Evolutionary conservation across 768 basidiomycete genomes (phyloP).

Genomic region (Boletus rubescentipes): DNA sequence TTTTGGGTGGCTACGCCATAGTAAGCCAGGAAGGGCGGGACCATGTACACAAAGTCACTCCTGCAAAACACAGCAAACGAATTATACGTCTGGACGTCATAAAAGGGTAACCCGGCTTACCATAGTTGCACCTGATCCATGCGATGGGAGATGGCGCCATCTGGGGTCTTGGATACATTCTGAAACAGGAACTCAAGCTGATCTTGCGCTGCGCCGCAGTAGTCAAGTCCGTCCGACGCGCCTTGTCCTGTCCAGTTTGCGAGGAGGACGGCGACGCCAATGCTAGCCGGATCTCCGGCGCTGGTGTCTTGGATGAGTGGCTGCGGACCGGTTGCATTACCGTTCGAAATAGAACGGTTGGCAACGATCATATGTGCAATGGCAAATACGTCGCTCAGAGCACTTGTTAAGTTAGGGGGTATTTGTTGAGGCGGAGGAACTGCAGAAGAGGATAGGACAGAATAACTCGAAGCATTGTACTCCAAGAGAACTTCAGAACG

Average conservation of each 20-base stretch:
- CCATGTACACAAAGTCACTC: constrained; percentile 84
- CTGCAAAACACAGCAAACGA: constrained; percentile 33
- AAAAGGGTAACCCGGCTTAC: constrained; percentile 32
- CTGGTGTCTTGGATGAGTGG: constrained; percentile 59
- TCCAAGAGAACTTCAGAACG: constrained; percentile 52
- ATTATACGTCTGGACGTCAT: background rate
- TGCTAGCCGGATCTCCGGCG: constrained; percentile 75
- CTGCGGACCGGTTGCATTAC: constrained; percentile 48
- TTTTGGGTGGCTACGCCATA: constrained; percentile 68
- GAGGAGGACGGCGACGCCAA: constrained; percentile 68
- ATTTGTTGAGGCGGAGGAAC: constrained; percentile 29
- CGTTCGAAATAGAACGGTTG: constrained; percentile 44
- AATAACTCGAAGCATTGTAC: constrained; percentile 42
- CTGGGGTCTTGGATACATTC: constrained; percentile 56
- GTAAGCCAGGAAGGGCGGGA: constrained; percentile 84
- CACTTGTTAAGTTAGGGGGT: constrained; percentile 21
- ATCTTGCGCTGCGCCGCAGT: constrained; percentile 59
- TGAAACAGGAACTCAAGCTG: constrained; percentile 65
- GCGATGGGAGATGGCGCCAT: constrained; percentile 85
- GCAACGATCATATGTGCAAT: constrained; percentile 54
- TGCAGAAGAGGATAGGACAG: constrained; percentile 39
- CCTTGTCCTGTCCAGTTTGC: constrained; percentile 51
- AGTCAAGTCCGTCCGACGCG: constrained; percentile 46
- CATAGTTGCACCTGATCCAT: constrained; percentile 68
- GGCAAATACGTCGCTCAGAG: constrained; percentile 53